Conservation (phyloP, 129 eudicot genomes). For the Tanacetum coccineum region DNA sequence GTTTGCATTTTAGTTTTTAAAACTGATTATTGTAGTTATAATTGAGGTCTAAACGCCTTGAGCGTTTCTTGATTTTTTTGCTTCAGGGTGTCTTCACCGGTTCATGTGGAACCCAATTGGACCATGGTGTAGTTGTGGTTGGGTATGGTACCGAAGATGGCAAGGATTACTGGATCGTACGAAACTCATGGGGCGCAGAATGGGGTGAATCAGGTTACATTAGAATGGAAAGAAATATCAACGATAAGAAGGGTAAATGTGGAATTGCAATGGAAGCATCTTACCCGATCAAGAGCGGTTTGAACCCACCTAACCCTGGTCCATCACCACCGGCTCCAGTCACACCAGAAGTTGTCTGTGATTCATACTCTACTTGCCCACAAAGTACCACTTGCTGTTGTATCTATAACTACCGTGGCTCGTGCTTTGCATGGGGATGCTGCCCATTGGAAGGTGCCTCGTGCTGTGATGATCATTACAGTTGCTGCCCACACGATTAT, state of each 20-base stretch:
- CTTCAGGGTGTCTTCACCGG: constrained; percentile 51
- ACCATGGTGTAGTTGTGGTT: constrained; percentile 55
- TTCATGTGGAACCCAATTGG: constrained; percentile 42
- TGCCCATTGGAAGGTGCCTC: constrained; percentile 84
- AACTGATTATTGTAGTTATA: background rate
- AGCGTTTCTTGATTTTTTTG: background rate
- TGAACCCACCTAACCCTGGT: constrained; percentile 62
- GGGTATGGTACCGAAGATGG: constrained; percentile 52
- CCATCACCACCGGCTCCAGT: constrained; percentile 67
- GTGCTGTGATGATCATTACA: constrained; percentile 70
- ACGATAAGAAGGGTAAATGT: constrained; percentile 35
- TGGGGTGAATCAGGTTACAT: constrained; percentile 64
- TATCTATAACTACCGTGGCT: constrained; percentile 34
- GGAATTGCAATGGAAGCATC: constrained; percentile 58
- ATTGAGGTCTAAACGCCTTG: background rate
- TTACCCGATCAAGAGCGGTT: constrained; percentile 46
- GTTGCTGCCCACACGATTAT: constrained; percentile 87
- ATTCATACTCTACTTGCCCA: constrained; percentile 47
- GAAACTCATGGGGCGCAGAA: constrained; percentile 53
- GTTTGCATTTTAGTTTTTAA: too few relatives aligned
- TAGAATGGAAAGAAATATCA: constrained; percentile 50
- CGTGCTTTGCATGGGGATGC: constrained; percentile 73
- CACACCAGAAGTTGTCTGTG: constrained; percentile 43
- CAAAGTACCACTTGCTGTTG: constrained; percentile 74
- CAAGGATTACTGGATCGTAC: constrained; percentile 56